A percentile compares a stretch with the other conserved stretches of the same genome.
These are phyloP conservation scores for Microstegium vimineum DNA, from an alignment of 176 grass and related monocot species.

Conservation along the genomic window DNA sequence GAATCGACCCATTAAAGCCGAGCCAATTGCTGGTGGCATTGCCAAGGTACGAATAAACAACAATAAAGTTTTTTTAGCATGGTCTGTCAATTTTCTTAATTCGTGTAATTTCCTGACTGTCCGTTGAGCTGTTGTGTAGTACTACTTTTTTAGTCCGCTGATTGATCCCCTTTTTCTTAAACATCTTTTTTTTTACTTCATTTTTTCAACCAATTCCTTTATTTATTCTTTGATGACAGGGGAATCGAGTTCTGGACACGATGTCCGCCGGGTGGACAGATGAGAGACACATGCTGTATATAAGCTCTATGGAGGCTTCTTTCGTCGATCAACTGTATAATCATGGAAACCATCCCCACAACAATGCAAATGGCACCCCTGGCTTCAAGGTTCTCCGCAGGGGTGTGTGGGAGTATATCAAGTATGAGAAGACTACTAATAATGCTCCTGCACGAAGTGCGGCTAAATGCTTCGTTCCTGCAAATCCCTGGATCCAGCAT, in stretches of 20 bases:
- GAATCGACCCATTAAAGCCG: conserved; percentile 24
- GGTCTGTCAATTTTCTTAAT: background rate
- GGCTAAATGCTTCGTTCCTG: conserved; percentile 31
- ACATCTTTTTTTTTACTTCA: background rate
- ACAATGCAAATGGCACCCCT: background rate
- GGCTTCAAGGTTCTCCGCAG: conserved; percentile 59
- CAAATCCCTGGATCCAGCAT: conserved; percentile 61
- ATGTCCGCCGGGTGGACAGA: conserved; percentile 59
- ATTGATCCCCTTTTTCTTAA: background rate
- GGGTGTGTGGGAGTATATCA: conserved; percentile 58
- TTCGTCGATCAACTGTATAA: conserved; percentile 52
- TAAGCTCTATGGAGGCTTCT: conserved; percentile 62
- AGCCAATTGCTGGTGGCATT: conserved; percentile 19
- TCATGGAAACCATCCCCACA: background rate
- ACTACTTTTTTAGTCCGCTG: no score
- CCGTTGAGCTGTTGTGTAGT: background rate
- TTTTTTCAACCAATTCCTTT: background rate
- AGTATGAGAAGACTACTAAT: conserved; percentile 36
- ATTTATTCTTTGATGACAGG: conserved; percentile 39
- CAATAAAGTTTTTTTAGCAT: no score
- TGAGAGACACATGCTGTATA: conserved; percentile 57
- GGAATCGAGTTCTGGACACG: conserved; percentile 14
- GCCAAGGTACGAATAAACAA: conserved; percentile 16
- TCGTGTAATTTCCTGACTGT: background rate
- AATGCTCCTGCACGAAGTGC: conserved; percentile 7